Percentiles rank a stretch among this genome's conserved stretches.
Evolutionary conservation across 2,329 filamentous ascomycete species (phyloP).

Genomic region (Nemania sp.): DNA sequence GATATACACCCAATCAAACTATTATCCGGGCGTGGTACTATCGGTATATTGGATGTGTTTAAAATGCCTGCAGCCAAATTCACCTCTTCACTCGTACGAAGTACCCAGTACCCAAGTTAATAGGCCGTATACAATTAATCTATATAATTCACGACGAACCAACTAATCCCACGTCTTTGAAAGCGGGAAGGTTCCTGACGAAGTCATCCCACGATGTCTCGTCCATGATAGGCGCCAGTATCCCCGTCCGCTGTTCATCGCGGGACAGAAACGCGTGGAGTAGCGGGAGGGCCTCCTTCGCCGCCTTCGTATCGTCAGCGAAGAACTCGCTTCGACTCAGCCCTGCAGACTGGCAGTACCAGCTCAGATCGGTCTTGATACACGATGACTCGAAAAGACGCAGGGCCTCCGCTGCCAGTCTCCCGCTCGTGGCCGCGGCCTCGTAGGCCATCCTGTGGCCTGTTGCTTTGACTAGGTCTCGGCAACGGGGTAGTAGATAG

Average conservation of each 20-base stretch:
- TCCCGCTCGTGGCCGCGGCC: slow-evolving; percentile 24
- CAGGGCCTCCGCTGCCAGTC: slow-evolving; percentile 15
- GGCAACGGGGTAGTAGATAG: slow-evolving; percentile 34
- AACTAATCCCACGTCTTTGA: not conserved
- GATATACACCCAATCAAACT: no score
- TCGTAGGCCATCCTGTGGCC: slow-evolving; percentile 41
- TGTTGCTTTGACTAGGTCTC: slow-evolving; percentile 33
- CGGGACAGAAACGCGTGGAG: slow-evolving; percentile 12
- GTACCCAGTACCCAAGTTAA: no score
- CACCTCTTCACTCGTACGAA: no score
- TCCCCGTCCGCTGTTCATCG: not conserved
- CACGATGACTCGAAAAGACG: slow-evolving; percentile 24
- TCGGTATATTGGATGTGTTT: no score
- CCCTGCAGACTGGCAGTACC: slow-evolving; percentile 23
- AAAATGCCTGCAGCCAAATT: no score
- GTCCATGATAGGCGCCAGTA: slow-evolving; percentile 20
- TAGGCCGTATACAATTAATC: no score
- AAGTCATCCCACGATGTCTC: slow-evolving; percentile 23
- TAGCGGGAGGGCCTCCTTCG: slow-evolving; percentile 13
- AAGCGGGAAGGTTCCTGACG: slow-evolving; percentile 16
- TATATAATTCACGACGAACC: no score
- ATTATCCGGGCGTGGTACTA: no score
- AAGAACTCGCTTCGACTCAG: slow-evolving; percentile 19
- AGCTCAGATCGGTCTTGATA: slow-evolving; percentile 23
- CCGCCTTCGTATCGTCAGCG: slow-evolving; percentile 1